Evolutionary conservation across 768 basidiomycete species (phyloP), one percentile per base, ranked within the genome.

Genomic region (Russula dissimulans): DNA sequence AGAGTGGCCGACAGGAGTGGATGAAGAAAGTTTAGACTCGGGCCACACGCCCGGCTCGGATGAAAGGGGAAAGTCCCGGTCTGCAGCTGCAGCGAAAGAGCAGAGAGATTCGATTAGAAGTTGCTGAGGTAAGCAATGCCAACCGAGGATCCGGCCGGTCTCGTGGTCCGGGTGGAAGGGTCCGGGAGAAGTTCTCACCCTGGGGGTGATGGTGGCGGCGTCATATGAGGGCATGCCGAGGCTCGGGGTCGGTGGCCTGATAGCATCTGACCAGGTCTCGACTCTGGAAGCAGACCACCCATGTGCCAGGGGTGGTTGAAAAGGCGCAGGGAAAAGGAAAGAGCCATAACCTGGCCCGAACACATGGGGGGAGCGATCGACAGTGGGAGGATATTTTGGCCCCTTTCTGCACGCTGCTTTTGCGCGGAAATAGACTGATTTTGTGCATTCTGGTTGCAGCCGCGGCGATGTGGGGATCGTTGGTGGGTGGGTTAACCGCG

Each of bases 21-120:
- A 57, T 53, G 45, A 62, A 62, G 61, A 57, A 54, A 54, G 61
- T 62, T 62, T 62, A 62, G 61, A 57, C 56, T 62, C 56, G 14
- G 39, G 61, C 61, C 61, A 57, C n/a, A 14, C 34, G 34, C 45
- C 50, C 45, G 60, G 60, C 10, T 42, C 29, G 11, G n/a, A 45
- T 22, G 34, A 61, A 61, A 56, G 54, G 59, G 54, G 45, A 47
- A 47, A 46, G 29, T 26, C 22, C 22, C 22, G 22, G 22, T 26
- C 22, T 26, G 22, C 22, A 22, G 3, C 44, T 26, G 22, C 22
- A 5, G 10, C 44, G 39, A 18, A 38, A 7, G 36, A 38, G 36
- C 36, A 38, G 36, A 38, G 42, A 41, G 43, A 56, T 57, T 62
- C 56, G 61, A 57, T 43, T 57, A 3, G 60, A 57, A 62, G n/a